Evolutionary conservation across 352 stramenopile species (phyloP), one percentile per base, ranked within the genome.

Genomic region (Phytophthora quininea): DNA sequence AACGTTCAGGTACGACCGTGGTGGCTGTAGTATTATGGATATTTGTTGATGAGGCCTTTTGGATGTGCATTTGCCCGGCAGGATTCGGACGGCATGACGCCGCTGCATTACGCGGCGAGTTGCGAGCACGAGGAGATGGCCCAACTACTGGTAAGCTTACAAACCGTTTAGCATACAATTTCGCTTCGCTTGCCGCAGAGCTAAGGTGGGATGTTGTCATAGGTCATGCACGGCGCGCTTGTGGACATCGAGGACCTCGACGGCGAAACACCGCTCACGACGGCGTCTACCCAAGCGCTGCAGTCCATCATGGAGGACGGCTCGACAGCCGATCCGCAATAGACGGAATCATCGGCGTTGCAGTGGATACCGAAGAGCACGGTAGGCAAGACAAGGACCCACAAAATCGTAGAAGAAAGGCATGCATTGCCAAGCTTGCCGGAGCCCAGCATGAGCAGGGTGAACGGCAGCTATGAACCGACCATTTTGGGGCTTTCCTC

Each of bases 31-130:
- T 53, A 30, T 11, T 35, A 24, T 14, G 38, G 46, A 46, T 33
- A 30, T 35, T 4, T 51, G 42, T 15, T 71, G 37, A 63, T 33
- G 10, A 65, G 24, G 58, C 9, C 29, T 8, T 49, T 47, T 56
- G 27, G 11, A 4, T 29, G 29, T 62, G 43, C 46, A 5, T 54
- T 4, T 62, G 4, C 24, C 1, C 56, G 11, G 67, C 43, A 93
- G 82, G 86, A 93, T 48, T 65, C 60, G 12, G 86, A 92, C 9
- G 86, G 86, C n/a, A 93, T 93, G 86, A 93, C 86, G 8, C 78
- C 83, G 35, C 67, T 93, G 42, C 86, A 93, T 52, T 93, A 93
- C 55, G 86, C 86, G 19, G 81, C 88, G 6, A 90, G 72, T 60
- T 92, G 86, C 62, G 86, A 92, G 43, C 70, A 90, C 62, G 76